Percentiles rank a stretch among this genome's conserved stretches.
Conservation (phyloP, 108 stramenopile species). For the Fistulifera solaris region DNA sequence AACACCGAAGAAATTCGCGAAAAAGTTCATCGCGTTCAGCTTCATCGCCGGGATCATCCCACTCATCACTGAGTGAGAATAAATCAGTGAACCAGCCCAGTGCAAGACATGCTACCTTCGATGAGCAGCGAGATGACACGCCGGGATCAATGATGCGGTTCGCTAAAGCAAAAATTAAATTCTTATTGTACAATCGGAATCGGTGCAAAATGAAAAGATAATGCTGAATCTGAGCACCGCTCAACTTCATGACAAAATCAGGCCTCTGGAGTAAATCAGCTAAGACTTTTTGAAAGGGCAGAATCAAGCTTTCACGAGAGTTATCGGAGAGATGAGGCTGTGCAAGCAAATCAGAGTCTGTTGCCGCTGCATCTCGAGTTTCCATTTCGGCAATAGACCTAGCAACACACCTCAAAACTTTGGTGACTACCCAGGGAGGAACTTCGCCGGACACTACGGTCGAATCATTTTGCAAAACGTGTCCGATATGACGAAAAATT, state of each 20-base stretch:
- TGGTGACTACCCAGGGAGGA: too few species aligned
- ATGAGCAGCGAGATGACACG: conserved; percentile 23
- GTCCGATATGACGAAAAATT: too few species aligned
- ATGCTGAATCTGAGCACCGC: conserved; percentile 40
- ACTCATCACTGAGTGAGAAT: conserved; percentile 7
- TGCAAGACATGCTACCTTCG: conserved; percentile 46
- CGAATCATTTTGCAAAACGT: too few species aligned
- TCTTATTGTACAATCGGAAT: conserved; percentile 29
- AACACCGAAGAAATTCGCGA: conserved; percentile 26
- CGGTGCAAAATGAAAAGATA: conserved; percentile 40
- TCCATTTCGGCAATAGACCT: too few species aligned
- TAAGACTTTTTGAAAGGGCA: too few species aligned
- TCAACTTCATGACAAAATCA: conserved; percentile 26
- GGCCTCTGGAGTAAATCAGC: conserved; percentile 27
- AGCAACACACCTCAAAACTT: too few species aligned
- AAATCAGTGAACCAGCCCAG: conserved; percentile 45
- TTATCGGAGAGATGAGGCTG: too few species aligned
- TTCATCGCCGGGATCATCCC: conserved; percentile 6
- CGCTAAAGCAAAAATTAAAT: conserved; percentile 23
- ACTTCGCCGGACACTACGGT: too few species aligned
- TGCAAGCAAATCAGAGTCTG: too few species aligned
- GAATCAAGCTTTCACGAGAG: too few species aligned
- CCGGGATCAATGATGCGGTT: conserved; percentile 34
- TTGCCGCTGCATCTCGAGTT: too few species aligned
- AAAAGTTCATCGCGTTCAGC: neutral